Evolutionary conservation across 768 basidiomycete genomes (phyloP), one percentile per base, ranked within the genome.

Genomic region (Phaeolepiota aurea): DNA sequence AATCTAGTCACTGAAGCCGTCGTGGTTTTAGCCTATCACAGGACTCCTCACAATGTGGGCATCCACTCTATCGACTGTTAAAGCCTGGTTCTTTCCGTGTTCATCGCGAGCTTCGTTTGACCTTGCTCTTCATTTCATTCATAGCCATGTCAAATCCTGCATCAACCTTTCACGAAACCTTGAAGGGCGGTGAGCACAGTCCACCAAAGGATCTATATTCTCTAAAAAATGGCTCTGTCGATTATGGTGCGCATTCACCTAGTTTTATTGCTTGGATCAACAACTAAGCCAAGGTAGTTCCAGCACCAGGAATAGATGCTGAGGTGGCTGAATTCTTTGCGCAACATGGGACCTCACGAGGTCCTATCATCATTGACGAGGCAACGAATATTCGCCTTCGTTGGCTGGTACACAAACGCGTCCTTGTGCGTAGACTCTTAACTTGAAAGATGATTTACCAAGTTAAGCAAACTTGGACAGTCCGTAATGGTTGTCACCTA

Each of bases 291-390:
- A n/a, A n/a, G 25, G n/a, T 28, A 28, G 25, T 28, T 35, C 49
- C 50, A 31, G 48, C 52, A 2, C 41, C 42, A 19, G 67, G 68
- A 15, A 69, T 70, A 36, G 68, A 70, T 45, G 54, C 62, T n/a
- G 69, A 70, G 53, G 64, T 71, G 10, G 68, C 68, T 2, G 53
- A 65, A 13, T 71, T 71, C 51, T 67, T 70, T 39, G 62, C 64
- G 4, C 51, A 62, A 38, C 47, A 48, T 15, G 30, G 51, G 5
- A 40, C 50, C 18, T 40, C 39, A 9, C 38, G 49, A 3, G 53
- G 58, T 28, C 48, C 49, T 5, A 43, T 64, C 5, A 55, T 58
- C 3, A 70, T 71, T 25, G 65, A 68, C 43, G 66, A 69, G 14
- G 62, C 54, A 18, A 68, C 64, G 21, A 72, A 71, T 48, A 41